phyloP scores from a whole-genome alignment of 2,329 filamentous ascomycete genomes.

The Fusarium aywerte region DNA sequence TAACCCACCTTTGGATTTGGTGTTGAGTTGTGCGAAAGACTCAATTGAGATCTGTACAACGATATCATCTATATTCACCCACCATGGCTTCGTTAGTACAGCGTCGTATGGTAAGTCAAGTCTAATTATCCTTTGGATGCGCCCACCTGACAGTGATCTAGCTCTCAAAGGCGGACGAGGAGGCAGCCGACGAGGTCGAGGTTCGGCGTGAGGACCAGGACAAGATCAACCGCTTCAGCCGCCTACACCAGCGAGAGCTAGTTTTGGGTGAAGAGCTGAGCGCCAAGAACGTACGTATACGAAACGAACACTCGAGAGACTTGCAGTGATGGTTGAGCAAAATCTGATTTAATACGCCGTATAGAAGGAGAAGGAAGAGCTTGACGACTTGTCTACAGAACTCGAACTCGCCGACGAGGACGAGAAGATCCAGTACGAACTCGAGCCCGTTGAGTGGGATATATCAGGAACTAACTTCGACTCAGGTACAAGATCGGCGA shows the following conservation, averaged over 20 bases:
- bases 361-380: conserved; percentile 98
- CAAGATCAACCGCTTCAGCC: conserved; percentile 98
- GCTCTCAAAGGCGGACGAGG: conserved; percentile 96
- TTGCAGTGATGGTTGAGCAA: not conserved
- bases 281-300: conserved; percentile 75
- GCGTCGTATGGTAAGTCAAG: conserved; percentile 66
- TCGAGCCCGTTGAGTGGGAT: not conserved
- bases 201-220: conserved; percentile 97
- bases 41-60: conserved; percentile 30
- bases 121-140: rapidly evolving
- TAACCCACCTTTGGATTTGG: conserved; percentile 42
- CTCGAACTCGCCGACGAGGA: conserved; percentile 96
- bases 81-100: conserved; percentile 62
- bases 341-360: conserved; percentile 36
- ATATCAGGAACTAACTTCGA: conserved; percentile 17
- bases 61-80: conserved; percentile 28
- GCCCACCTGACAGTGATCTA: conserved; percentile 53
- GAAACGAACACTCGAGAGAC: no score
- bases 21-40: conserved; percentile 33
- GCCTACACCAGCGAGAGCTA: conserved; percentile 87
- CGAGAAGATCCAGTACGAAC: conserved; percentile 84
- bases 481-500: conserved; percentile 94
- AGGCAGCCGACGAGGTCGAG: conserved; percentile 83
- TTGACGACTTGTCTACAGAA: conserved; percentile 91
- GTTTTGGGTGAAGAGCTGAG: conserved; percentile 83